These are phyloP conservation scores for Epichloe glyceriae DNA, from an alignment of 2,329 filamentous ascomycete genomes.

Conservation along the genomic window DNA sequence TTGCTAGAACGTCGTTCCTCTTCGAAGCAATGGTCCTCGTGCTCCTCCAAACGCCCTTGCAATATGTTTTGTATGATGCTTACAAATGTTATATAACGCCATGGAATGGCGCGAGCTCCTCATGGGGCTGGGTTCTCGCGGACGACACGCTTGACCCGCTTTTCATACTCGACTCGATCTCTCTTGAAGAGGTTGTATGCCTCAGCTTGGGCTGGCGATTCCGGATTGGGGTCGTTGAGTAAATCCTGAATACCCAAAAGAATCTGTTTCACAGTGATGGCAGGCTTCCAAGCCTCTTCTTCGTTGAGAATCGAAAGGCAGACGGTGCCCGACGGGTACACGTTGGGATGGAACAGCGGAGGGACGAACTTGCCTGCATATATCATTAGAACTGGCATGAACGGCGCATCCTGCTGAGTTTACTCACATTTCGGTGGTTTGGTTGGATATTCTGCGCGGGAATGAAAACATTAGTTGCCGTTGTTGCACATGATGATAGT, in stretches of 20 bases:
- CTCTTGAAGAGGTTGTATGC: conserved; percentile 96
- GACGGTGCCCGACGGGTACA: conserved; percentile 95
- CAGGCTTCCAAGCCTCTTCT: conserved; percentile 96
- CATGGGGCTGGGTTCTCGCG: conserved; percentile 74
- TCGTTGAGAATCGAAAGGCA: conserved; percentile 96
- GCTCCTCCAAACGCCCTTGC: conserved; percentile 17
- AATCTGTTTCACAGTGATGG: conserved; percentile 97
- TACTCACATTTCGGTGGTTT: conserved; percentile 93
- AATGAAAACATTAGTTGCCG: not conserved
- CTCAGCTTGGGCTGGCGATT: conserved; percentile 91
- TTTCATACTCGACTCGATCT: conserved; percentile 76
- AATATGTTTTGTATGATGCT: conserved; percentile 10
- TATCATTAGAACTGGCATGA: not conserved
- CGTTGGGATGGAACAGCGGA: conserved; percentile 94
- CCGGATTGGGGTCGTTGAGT: conserved; percentile 90
- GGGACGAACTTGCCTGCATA: conserved; percentile 81
- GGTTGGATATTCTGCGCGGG: conserved; percentile 72
- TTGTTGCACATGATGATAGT: conserved; percentile 1
- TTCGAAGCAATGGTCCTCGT: conserved; percentile 12
- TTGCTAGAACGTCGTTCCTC: conserved; percentile 6
- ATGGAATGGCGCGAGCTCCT: conserved; percentile 10
- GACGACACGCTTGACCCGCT: conserved; percentile 73
- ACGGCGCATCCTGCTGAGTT: too few relatives aligned
- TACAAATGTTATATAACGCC: not conserved
- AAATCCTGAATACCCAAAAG: conserved; percentile 91